Conservation (phyloP, 148 eudicot species). For the Camellia granthamiana region DNA sequence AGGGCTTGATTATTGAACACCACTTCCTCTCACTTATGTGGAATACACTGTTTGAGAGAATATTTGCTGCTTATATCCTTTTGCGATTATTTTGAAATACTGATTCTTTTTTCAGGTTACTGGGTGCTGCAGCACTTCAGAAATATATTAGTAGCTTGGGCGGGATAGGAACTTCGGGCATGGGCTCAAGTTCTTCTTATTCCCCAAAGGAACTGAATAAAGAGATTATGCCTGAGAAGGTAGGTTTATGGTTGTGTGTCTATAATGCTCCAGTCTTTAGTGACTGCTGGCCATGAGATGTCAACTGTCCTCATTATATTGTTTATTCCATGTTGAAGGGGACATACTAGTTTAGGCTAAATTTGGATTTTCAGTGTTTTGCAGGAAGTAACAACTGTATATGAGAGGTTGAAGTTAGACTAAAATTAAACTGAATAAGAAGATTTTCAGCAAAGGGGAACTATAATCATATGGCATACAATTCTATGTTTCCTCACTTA, state of each 20-base stretch:
- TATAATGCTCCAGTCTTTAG: not conserved
- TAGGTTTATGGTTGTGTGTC: conserved; percentile 15
- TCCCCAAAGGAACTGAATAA: conserved; percentile 75
- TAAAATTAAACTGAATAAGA: not conserved
- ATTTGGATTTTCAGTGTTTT: not conserved
- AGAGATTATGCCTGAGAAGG: conserved; percentile 93
- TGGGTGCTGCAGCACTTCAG: conserved; percentile 85
- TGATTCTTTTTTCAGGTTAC: conserved; percentile 45
- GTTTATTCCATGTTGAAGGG: conserved; percentile 2
- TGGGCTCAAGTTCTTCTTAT: conserved; percentile 84
- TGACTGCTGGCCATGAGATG: conserved; percentile 9
- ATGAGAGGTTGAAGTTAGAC: not conserved
- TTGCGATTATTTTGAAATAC: conserved; percentile 5
- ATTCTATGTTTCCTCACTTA: not conserved
- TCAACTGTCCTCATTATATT: not conserved
- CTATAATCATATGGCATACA: not conserved
- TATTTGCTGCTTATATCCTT: not conserved
- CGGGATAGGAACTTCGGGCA: conserved; percentile 87
- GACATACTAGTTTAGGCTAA: not conserved
- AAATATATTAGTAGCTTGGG: conserved; percentile 80
- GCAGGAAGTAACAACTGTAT: not conserved
- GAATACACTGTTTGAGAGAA: not conserved
- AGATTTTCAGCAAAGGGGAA: not conserved
- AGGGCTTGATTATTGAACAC: too few relatives aligned
- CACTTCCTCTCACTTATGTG: too few relatives aligned